Conservation (phyloP, 768 basidiomycete genomes). For the Crucibulum laeve region DNA sequence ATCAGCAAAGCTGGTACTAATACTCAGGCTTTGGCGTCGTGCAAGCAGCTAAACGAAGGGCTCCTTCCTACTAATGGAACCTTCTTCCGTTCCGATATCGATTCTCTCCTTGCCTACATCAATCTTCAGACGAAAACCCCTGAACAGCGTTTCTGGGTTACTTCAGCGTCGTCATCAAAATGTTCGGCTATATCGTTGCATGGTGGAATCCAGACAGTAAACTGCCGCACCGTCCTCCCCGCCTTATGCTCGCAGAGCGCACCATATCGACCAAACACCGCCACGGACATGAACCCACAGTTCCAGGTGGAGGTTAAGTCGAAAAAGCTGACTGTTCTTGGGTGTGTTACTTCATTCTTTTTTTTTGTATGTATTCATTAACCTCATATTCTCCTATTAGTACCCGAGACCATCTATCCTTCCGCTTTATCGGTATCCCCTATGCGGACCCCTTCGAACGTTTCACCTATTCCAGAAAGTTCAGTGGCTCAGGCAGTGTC, state of each 20-base stretch:
- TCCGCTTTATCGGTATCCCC: constrained; percentile 49
- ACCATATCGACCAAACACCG: constrained; percentile 19
- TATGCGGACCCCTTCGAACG: constrained; percentile 40
- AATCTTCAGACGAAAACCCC: constrained; percentile 3
- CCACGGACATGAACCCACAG: constrained; percentile 13
- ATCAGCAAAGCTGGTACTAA: constrained; percentile 11
- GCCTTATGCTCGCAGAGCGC: constrained; percentile 25
- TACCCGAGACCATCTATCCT: constrained; percentile 41
- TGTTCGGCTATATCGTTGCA: constrained; percentile 14
- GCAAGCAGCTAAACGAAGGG: constrained; percentile 14
- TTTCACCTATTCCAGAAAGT: constrained; percentile 37
- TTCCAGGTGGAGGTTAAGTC: constrained; percentile 22
- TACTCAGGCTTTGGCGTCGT: constrained; percentile 10
- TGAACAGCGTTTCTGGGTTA: constrained; percentile 13
- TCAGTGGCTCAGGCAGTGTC: constrained; percentile 19
- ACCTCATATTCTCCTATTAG: constrained; percentile 14
- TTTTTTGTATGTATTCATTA: not conserved
- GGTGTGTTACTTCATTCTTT: constrained; percentile 10
- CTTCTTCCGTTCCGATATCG: constrained; percentile 14
- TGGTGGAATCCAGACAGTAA: constrained; percentile 8
- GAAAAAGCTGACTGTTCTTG: constrained; percentile 15
- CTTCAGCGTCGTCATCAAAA: constrained; percentile 6
- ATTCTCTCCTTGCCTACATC: constrained; percentile 12
- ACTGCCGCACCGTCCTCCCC: constrained; percentile 15
- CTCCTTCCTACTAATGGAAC: constrained; percentile 14